Evolutionary conservation across 371 early-diverging fungal species (phyloP), one percentile per base, ranked within the genome.

Genomic region (Mortierella sp.): DNA sequence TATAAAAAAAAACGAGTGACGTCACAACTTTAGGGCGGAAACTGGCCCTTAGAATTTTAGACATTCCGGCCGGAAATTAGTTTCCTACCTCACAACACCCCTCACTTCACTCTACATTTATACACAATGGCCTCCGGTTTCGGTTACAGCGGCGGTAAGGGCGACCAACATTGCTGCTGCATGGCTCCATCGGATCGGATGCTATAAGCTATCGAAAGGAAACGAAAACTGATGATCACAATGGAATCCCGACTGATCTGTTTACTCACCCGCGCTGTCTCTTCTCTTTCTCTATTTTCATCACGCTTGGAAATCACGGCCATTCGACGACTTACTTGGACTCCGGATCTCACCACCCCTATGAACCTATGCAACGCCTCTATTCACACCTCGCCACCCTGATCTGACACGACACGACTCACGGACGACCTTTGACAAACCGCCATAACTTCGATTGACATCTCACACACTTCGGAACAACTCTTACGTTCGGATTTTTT

Each of bases 61-160:
- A 56, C 8, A 56, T 35, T 65, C 65, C 65, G 65, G 38, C 65
- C 65, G 65, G 65, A 35, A 65, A 65, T 65, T 38, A 21, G 16
- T 14, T 65, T 65, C 38, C 65, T 12, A 65, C 32, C 32, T 65
- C 3, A 35, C 38, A 16, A 38, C 65, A 65, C 35, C 63, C 32
- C 38, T 65, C 65, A 65, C 65, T 65, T 41, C 65, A 65, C 65
- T 77, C 71, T 65, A 51, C n/a, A 49, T 43, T 71, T 68, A 46
- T 63, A 75, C 74, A 80, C 56, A 48, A 89, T 89, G 89, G 88
- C 89, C 68, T 90, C 90, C 41, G 90, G 90, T 79, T 90, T 86
- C 83, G 89, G 90, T 83, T 84, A 82, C 80, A 75, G 81, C 80
- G 90, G 90, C 60, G 88, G 90, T 89, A 88, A 80, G 83, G 63